A percentile compares a stretch with the other conserved stretches of the same genome.
These are phyloP conservation scores for Ceratocystis papillata DNA, from an alignment of 2,329 filamentous ascomycete genomes.

Conservation along the genomic window DNA sequence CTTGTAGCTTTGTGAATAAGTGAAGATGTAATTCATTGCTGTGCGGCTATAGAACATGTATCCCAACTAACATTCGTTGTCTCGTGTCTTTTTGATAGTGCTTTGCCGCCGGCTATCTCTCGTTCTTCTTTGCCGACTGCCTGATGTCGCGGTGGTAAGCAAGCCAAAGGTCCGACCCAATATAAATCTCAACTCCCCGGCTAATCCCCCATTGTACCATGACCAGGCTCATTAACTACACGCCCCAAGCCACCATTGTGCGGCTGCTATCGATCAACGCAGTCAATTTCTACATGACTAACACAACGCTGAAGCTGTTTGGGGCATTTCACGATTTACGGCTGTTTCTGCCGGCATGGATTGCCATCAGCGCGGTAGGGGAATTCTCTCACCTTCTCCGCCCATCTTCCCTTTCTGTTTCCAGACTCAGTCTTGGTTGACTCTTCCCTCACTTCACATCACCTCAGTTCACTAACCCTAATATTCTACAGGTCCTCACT, in stretches of 20 bases:
- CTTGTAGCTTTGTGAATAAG: no score
- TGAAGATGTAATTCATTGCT: no score
- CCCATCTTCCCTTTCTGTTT: background rate
- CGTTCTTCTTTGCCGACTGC: constrained; percentile 75
- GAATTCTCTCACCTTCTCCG: background rate
- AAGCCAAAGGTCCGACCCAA: constrained; percentile 22
- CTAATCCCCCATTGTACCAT: background rate
- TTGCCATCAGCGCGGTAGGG: constrained; percentile 60
- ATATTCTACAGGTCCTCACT: constrained; percentile 49
- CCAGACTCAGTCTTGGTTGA: no score
- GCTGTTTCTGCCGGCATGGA: constrained; percentile 65
- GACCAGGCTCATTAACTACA: constrained; percentile 71
- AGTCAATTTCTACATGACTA: constrained; percentile 64
- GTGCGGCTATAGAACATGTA: background rate
- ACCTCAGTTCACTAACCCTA: background rate
- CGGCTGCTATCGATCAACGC: constrained; percentile 65
- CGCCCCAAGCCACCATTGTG: constrained; percentile 67
- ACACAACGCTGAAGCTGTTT: constrained; percentile 57
- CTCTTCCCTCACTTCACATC: no score
- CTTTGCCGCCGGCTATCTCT: constrained; percentile 64
- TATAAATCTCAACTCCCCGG: background rate
- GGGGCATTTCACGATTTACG: constrained; percentile 60
- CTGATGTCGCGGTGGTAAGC: constrained; percentile 72
- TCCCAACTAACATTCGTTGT: background rate
- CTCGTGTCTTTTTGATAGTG: constrained; percentile 41